Evolutionary conservation across 2,329 filamentous ascomycete species (phyloP).

Genomic region (Ceratocystis eucalypticola): DNA sequence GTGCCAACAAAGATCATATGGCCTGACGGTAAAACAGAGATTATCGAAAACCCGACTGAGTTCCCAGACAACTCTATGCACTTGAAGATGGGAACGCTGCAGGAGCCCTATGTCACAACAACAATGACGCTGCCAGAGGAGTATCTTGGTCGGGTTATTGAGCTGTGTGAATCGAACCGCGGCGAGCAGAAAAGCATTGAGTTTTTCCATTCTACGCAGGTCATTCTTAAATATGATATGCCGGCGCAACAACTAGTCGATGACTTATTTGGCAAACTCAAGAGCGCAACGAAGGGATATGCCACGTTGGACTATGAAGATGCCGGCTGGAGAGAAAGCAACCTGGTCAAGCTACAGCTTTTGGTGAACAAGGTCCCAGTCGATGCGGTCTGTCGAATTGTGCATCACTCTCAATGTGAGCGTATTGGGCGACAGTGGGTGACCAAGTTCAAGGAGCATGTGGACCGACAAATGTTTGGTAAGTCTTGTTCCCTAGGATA

Average conservation of each 20-base stretch:
- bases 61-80: constrained; percentile 46
- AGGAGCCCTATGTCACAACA: constrained; percentile 52
- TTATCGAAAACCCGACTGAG: constrained; percentile 73
- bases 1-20: constrained; percentile 82
- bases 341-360: constrained; percentile 77
- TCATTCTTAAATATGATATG: constrained; percentile 85
- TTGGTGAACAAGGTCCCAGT: constrained; percentile 89
- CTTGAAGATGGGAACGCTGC: constrained; percentile 33
- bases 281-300: constrained; percentile 87
- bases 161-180: constrained; percentile 80
- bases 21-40: constrained; percentile 25
- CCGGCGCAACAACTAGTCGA: constrained; percentile 85
- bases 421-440: constrained; percentile 79
- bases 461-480: constrained; percentile 86
- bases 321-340: constrained; percentile 67
- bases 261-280: constrained; percentile 93
- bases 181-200: constrained; percentile 77
- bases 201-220: constrained; percentile 84
- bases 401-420: constrained; percentile 70
- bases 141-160: constrained; percentile 86
- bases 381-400: constrained; percentile 82
- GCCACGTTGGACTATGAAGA: constrained; percentile 96
- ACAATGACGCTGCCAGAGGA: constrained; percentile 89
- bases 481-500: constrained; percentile 19
- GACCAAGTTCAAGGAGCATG: constrained; percentile 90